These are phyloP conservation scores for Limonium bicolor DNA, from an alignment of 148 eudicot genomes.

Conservation along the genomic window DNA sequence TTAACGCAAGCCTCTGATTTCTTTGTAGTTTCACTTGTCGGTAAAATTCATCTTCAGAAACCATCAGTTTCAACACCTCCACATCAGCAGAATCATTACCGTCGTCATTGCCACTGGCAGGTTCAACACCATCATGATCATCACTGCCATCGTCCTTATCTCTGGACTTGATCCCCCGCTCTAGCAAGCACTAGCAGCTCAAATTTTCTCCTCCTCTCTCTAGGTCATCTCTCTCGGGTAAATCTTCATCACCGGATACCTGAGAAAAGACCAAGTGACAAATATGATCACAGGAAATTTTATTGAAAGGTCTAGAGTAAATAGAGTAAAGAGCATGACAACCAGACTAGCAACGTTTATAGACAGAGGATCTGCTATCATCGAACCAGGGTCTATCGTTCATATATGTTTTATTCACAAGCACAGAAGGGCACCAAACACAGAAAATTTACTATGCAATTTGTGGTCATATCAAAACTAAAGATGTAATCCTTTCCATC, in stretches of 20 bases:
- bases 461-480: too few species aligned
- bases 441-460: too few species aligned
- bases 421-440: too few species aligned
- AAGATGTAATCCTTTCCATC: too few species aligned
- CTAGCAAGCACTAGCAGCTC: conserved; percentile 56
- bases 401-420: too few species aligned
- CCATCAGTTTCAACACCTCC: conserved; percentile 16
- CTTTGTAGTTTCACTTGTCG: conserved; percentile 24
- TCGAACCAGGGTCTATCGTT: too few species aligned
- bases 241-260: conserved; percentile 88
- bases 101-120: conserved; percentile 13
- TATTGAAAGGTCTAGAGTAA: too few species aligned
- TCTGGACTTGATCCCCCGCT: conserved; percentile 38
- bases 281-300: too few species aligned
- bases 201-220: conserved; percentile 76
- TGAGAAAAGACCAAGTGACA: conserved; percentile 8
- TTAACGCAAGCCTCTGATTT: conserved; percentile 37
- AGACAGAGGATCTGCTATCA: too few species aligned
- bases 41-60: conserved; percentile 45
- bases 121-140: conserved; percentile 17
- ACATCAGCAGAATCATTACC: conserved; percentile 20
- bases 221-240: conserved; percentile 79
- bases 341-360: too few species aligned
- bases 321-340: too few species aligned
- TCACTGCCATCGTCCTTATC: conserved; percentile 11